phyloP scores from a whole-genome alignment of 352 stramenopile genomes.

The Phytophthora meadii region DNA sequence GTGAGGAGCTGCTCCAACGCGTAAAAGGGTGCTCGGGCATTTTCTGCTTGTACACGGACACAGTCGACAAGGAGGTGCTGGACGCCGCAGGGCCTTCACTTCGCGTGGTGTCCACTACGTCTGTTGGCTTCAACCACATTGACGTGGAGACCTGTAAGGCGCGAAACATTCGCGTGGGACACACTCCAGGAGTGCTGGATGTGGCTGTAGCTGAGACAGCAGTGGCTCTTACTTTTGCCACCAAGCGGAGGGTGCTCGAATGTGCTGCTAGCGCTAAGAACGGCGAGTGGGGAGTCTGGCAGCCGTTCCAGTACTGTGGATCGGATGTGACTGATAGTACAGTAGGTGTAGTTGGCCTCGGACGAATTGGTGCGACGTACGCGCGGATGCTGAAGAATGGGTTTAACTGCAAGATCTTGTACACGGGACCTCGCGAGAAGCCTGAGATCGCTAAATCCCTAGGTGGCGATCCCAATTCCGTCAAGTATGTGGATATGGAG shows the following conservation, averaged over 20 bases:
- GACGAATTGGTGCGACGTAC: constrained; percentile 86
- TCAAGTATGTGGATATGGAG: constrained; percentile 79
- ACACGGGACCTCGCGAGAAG: constrained; percentile 74
- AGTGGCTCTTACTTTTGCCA: constrained; percentile 69
- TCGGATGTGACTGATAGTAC: constrained; percentile 68
- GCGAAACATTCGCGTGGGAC: constrained; percentile 71
- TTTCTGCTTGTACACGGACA: constrained; percentile 72
- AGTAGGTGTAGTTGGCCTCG: constrained; percentile 82
- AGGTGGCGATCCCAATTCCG: constrained; percentile 34
- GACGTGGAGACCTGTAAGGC: constrained; percentile 77
- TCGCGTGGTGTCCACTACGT: constrained; percentile 82
- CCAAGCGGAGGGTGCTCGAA: constrained; percentile 62
- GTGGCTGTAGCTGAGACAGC: constrained; percentile 77
- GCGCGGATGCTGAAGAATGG: constrained; percentile 76
- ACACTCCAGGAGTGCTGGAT: constrained; percentile 88
- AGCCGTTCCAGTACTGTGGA: constrained; percentile 81
- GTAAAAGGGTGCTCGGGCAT: constrained; percentile 54
- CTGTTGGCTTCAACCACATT: constrained; percentile 91
- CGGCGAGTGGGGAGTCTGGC: constrained; percentile 81
- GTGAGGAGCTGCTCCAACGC: constrained; percentile 51
- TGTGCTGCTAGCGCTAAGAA: constrained; percentile 74
- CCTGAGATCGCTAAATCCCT: constrained; percentile 45
- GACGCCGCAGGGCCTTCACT: constrained; percentile 55
- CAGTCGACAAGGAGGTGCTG: constrained; percentile 68
- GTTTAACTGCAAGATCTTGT: constrained; percentile 84